phyloP scores from a whole-genome alignment of 495 filamentous ascomycete genomes.

The Annulohypoxylon stygium region DNA sequence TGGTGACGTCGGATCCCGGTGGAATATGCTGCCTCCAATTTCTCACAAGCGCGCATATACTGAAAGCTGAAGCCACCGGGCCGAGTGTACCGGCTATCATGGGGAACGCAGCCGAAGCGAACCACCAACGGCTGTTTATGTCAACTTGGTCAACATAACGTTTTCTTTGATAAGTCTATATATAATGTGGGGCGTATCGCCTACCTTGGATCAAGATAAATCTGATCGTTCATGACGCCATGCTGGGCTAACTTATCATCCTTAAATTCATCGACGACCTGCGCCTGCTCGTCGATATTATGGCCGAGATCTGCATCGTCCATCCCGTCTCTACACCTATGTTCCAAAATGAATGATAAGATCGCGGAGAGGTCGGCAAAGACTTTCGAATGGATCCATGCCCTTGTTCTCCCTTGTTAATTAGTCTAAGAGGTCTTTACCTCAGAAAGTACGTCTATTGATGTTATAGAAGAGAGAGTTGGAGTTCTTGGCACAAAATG shows the following conservation, averaged over 20 bases:
- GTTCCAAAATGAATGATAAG: neutral
- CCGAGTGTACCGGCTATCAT: slow-evolving; percentile 87
- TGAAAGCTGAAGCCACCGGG: slow-evolving; percentile 84
- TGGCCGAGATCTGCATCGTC: slow-evolving; percentile 71
- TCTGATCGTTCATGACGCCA: slow-evolving; percentile 47
- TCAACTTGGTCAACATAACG: neutral
- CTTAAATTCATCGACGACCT: slow-evolving; percentile 58
- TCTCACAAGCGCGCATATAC: slow-evolving; percentile 79
- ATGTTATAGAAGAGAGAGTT: neutral
- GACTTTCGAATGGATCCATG: slow-evolving; percentile 21
- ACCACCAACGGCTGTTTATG: slow-evolving; percentile 79
- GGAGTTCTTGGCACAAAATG: neutral
- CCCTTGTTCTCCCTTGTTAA: neutral
- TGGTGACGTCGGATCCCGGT: slow-evolving; percentile 60
- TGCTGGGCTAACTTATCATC: slow-evolving; percentile 53
- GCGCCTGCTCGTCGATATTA: slow-evolving; percentile 64
- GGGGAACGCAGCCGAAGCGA: slow-evolving; percentile 84
- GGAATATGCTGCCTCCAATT: slow-evolving; percentile 77
- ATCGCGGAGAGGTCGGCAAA: neutral
- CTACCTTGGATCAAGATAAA: slow-evolving; percentile 69
- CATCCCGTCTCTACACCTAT: slow-evolving; percentile 66
- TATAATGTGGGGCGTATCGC: neutral
- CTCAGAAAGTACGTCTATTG: neutral
- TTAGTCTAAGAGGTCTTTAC: neutral
- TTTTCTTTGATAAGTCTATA: neutral